Percentiles rank a stretch among this genome's conserved stretches.
Evolutionary conservation across 2,329 filamentous ascomycete species (phyloP).

Genomic region (Rhinocladiella mackenziei): DNA sequence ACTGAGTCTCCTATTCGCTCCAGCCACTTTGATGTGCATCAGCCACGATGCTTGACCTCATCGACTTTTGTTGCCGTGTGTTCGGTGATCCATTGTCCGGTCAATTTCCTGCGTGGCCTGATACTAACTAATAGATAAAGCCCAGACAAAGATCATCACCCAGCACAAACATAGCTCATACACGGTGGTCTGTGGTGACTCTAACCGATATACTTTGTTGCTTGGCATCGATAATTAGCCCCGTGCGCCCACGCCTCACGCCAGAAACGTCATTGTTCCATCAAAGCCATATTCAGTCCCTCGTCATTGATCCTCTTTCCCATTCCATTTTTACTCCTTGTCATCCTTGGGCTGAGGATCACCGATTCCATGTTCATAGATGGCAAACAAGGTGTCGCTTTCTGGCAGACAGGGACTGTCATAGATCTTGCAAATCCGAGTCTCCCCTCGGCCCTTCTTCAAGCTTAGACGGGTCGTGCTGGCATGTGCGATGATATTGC

Average conservation of each 20-base stretch:
- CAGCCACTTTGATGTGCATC: conserved; percentile 8
- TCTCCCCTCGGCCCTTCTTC: conserved; percentile 94
- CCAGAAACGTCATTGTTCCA: too few species aligned
- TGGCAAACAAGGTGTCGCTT: conserved; percentile 93
- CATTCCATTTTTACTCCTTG: conserved; percentile 64
- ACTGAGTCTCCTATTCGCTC: conserved; percentile 9
- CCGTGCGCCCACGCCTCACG: too few species aligned
- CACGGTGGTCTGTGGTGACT: too few species aligned
- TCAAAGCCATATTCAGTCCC: conserved; percentile 2
- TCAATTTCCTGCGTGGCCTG: too few species aligned
- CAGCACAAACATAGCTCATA: not conserved
- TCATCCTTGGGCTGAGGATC: conserved; percentile 97
- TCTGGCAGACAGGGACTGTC: conserved; percentile 96
- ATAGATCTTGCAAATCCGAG: conserved; percentile 97
- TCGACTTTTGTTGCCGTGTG: too few species aligned
- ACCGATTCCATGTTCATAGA: conserved; percentile 93
- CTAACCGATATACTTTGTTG: too few species aligned
- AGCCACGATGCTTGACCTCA: conserved; percentile 8
- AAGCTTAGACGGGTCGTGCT: conserved; percentile 91
- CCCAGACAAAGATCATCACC: too few species aligned
- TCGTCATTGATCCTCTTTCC: too few species aligned
- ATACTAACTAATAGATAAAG: too few species aligned
- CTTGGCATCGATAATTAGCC: too few species aligned
- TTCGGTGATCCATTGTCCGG: too few species aligned
- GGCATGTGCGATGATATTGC: conserved; percentile 97